These are phyloP conservation scores for Diatrype stigma DNA, from an alignment of 2,329 filamentous ascomycete species.

Conservation along the genomic window DNA sequence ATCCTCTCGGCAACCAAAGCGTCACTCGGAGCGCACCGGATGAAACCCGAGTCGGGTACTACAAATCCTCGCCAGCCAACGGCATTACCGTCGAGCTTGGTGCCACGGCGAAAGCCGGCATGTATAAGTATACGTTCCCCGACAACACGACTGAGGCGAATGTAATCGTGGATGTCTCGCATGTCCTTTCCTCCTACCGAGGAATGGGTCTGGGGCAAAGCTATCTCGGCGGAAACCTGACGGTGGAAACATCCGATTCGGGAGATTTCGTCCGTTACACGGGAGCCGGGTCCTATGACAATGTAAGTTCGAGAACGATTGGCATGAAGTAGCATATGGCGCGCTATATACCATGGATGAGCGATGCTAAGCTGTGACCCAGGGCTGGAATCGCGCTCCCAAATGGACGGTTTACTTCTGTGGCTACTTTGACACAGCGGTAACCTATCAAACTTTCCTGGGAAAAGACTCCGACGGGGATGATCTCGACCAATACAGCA, in stretches of 20 bases:
- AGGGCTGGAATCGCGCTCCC: conserved; percentile 61
- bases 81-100: conserved; percentile 55
- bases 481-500: conserved; percentile 29
- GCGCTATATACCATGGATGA: neutral
- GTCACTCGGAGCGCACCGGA: conserved; percentile 49
- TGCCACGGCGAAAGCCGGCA: conserved; percentile 51
- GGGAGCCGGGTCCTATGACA: conserved; percentile 59
- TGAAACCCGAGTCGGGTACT: conserved; percentile 56
- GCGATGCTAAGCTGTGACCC: neutral
- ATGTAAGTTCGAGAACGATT: conserved; percentile 34
- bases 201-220: conserved; percentile 58
- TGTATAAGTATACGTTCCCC: conserved; percentile 60
- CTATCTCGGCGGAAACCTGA: conserved; percentile 57
- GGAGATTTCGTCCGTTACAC: conserved; percentile 43
- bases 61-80: conserved; percentile 51
- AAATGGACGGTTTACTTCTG: conserved; percentile 63
- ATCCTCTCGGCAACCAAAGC: conserved; percentile 54
- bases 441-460: conserved; percentile 41
- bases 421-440: conserved; percentile 50
- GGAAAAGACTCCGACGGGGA: conserved; percentile 29
- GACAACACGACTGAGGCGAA: conserved; percentile 32
- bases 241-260: conserved; percentile 39
- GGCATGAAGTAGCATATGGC: neutral
- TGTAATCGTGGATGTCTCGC: conserved; percentile 61
- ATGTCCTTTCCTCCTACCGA: conserved; percentile 59